Conservation (phyloP, 2,329 filamentous ascomycete species). For the Fusarium acutatum region DNA sequence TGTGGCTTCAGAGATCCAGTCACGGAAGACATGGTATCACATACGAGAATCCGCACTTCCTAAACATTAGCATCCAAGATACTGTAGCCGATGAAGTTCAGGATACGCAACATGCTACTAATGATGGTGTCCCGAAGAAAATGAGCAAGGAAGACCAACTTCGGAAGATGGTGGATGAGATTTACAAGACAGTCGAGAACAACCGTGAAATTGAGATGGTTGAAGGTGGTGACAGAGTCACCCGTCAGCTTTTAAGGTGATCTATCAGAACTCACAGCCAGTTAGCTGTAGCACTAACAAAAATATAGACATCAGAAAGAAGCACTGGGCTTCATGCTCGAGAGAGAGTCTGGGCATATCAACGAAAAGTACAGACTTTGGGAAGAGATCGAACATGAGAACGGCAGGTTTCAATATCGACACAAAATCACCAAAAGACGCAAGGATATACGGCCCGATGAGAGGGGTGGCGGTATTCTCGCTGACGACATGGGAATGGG, state of each 20-base stretch:
- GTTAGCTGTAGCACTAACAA: accelerated
- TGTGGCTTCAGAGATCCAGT: constrained; percentile 4
- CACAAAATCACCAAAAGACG: constrained; percentile 2
- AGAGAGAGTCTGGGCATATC: constrained; percentile 4
- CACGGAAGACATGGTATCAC: neutral
- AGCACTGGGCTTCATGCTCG: neutral
- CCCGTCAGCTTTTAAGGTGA: neutral
- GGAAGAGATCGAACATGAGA: neutral
- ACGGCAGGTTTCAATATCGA: neutral
- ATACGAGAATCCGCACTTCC: constrained; percentile 7
- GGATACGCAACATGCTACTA: neutral
- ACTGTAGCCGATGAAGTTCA: accelerated
- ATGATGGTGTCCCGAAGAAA: neutral
- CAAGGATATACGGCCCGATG: neutral
- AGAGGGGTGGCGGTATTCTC: neutral
- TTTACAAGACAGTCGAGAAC: constrained; percentile 11
- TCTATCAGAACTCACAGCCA: too few relatives aligned
- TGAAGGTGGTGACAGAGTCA: neutral
- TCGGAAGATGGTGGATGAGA: neutral
- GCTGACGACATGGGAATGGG: constrained; percentile 17
- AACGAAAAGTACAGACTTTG: neutral
- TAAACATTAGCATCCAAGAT: neutral
- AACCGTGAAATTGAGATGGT: neutral
- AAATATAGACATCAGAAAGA: constrained; percentile 15
- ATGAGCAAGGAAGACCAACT: constrained; percentile 6